Evolutionary conservation across 192 early-diverging fungal species (phyloP).

Genomic region (Phycomyces nitens): DNA sequence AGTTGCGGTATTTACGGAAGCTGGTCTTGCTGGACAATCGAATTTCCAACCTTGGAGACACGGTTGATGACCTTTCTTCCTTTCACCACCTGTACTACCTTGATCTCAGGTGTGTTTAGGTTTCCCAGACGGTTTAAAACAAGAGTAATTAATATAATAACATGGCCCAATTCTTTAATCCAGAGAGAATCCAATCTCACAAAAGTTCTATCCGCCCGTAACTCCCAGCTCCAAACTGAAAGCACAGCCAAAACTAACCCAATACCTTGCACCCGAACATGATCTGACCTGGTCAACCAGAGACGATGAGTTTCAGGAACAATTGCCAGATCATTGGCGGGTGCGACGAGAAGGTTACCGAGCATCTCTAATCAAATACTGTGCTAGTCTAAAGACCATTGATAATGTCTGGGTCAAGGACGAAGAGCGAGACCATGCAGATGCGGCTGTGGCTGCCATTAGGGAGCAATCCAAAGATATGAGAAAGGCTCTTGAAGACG

Average conservation of each 20-base stretch:
- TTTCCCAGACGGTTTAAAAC: too few species aligned
- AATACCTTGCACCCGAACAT: constrained; percentile 10
- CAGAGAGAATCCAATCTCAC: constrained; percentile 16
- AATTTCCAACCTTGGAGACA: constrained; percentile 34
- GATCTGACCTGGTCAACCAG: constrained; percentile 10
- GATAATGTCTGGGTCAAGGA: constrained; percentile 8
- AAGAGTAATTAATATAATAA: too few species aligned
- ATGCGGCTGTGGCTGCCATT: background rate
- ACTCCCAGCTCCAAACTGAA: background rate
- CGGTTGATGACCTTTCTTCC: background rate
- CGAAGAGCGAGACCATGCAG: constrained; percentile 1
- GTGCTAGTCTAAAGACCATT: constrained; percentile 3
- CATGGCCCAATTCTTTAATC: too few species aligned
- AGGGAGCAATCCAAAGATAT: background rate
- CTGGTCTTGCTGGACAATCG: constrained; percentile 45
- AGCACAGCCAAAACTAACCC: background rate
- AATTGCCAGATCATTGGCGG: constrained; percentile 12
- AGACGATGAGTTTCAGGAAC: background rate
- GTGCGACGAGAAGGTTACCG: constrained; percentile 9
- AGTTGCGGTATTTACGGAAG: constrained; percentile 34
- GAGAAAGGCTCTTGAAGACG: background rate
- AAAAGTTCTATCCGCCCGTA: constrained; percentile 2
- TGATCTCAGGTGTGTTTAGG: constrained; percentile 22
- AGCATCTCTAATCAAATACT: constrained; percentile 15
- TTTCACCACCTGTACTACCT: constrained; percentile 17